phyloP scores from a whole-genome alignment of 805 yeast species.

The Myxozyma sirexii region DNA sequence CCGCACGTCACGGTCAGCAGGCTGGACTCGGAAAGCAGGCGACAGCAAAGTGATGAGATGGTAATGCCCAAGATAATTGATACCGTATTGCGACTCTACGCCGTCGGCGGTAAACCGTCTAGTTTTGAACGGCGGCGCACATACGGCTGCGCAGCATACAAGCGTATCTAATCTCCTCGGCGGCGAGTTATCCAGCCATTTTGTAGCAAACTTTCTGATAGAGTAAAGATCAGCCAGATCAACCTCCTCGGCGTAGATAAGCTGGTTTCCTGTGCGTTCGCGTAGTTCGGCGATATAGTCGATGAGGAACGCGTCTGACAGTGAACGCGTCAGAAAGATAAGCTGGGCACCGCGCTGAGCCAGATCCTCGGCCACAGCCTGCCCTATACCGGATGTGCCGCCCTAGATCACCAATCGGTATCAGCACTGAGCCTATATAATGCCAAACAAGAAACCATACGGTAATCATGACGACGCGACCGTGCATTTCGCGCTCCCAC shows the following conservation, averaged over 20 bases:
- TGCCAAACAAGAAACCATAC: constrained; percentile 13
- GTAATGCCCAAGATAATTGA: constrained; percentile 78
- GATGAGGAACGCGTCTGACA: constrained; percentile 70
- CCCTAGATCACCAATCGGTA: constrained; percentile 49
- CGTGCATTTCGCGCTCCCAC: constrained; percentile 92
- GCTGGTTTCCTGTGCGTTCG: constrained; percentile 63
- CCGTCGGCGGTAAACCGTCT: constrained; percentile 78
- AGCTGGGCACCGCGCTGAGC: constrained; percentile 87
- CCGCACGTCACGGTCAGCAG: constrained; percentile 92
- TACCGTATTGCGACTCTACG: constrained; percentile 79
- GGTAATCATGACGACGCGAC: constrained; percentile 61
- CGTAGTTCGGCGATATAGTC: constrained; percentile 82
- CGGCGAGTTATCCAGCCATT: constrained; percentile 88
- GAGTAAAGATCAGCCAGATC: constrained; percentile 74
- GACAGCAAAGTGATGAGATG: constrained; percentile 77
- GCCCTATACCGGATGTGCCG: constrained; percentile 93
- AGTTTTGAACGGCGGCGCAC: constrained; percentile 67
- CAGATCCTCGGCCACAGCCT: constrained; percentile 69
- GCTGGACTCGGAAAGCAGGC: constrained; percentile 87
- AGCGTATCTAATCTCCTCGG: constrained; percentile 91
- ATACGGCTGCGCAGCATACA: constrained; percentile 83
- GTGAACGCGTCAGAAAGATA: constrained; percentile 66
- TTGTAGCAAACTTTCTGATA: constrained; percentile 86
- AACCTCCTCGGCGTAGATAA: constrained; percentile 90
- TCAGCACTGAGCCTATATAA: neutral